These are phyloP conservation scores for Trametes gibbosa DNA, from an alignment of 768 basidiomycete species.

Conservation along the genomic window DNA sequence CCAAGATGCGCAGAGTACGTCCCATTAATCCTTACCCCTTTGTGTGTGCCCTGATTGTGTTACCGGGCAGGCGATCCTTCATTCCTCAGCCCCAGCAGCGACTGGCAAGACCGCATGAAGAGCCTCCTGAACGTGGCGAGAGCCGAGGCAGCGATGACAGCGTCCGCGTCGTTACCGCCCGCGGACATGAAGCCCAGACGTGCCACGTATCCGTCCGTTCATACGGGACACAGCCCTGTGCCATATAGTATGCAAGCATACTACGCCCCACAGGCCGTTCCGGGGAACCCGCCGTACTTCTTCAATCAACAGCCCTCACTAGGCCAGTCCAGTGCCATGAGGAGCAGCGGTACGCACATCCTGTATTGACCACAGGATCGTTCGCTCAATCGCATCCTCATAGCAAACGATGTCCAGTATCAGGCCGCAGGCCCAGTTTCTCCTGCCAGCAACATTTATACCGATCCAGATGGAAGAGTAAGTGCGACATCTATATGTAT, in stretches of 20 bases:
- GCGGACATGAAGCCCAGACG: conserved; percentile 7
- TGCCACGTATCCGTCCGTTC: conserved; percentile 14
- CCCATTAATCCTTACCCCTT: no score
- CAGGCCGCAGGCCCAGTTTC: not conserved
- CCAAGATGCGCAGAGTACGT: not conserved
- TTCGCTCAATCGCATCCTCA: not conserved
- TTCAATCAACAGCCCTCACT: not conserved
- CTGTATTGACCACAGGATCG: not conserved
- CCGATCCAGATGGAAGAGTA: conserved; percentile 6
- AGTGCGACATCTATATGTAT: not conserved
- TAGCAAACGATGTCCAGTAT: not conserved
- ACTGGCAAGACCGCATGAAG: conserved; percentile 22
- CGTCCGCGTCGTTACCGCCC: not conserved
- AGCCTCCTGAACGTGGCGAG: not conserved
- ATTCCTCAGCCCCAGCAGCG: conserved; percentile 18
- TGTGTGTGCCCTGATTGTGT: not conserved
- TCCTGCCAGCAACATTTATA: conserved; percentile 3
- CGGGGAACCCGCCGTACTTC: not conserved
- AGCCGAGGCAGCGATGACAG: not conserved
- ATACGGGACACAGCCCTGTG: not conserved
- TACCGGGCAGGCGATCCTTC: conserved; percentile 8
- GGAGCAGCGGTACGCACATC: not conserved
- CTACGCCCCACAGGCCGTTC: not conserved
- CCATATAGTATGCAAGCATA: not conserved
- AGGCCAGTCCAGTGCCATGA: not conserved